Percentiles rank a stretch among this genome's conserved stretches.
These are phyloP conservation scores for Mollisiaceae sp. DNA, from an alignment of 2,329 filamentous ascomycete genomes.

Conservation along the genomic window DNA sequence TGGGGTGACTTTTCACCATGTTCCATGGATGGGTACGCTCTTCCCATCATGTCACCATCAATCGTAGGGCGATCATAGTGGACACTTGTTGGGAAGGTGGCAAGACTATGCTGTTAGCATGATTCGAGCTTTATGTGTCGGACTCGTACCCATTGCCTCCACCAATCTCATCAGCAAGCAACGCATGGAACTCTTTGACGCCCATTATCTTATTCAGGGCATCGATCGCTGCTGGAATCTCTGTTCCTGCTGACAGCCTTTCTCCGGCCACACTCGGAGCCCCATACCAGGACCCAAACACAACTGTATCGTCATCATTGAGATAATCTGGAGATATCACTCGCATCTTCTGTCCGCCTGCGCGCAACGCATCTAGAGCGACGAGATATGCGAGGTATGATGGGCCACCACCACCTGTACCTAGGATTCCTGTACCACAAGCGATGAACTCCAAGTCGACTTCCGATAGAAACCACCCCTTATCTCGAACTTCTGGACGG, in stretches of 20 bases:
- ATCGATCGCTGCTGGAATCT: constrained; percentile 47
- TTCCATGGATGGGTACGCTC: constrained; percentile 50
- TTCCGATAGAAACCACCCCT: constrained; percentile 46
- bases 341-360: constrained; percentile 46
- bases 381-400: constrained; percentile 50
- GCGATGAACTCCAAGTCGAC: constrained; percentile 47
- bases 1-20: constrained; percentile 49
- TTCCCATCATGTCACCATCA: constrained; percentile 62
- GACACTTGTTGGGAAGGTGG: constrained; percentile 60
- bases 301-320: constrained; percentile 43
- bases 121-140: neutral
- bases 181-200: constrained; percentile 42
- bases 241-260: constrained; percentile 45
- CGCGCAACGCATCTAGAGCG: constrained; percentile 45
- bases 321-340: constrained; percentile 41
- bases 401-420: constrained; percentile 47
- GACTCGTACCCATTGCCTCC: constrained; percentile 46
- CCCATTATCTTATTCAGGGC: constrained; percentile 44
- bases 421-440: constrained; percentile 45
- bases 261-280: constrained; percentile 50
- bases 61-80: constrained; percentile 57
- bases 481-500: constrained; percentile 40
- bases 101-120: constrained; percentile 52
- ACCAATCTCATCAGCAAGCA: constrained; percentile 66
- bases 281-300: constrained; percentile 53